Conservation (phyloP, 306 rosid species). For the Malus fusca region DNA sequence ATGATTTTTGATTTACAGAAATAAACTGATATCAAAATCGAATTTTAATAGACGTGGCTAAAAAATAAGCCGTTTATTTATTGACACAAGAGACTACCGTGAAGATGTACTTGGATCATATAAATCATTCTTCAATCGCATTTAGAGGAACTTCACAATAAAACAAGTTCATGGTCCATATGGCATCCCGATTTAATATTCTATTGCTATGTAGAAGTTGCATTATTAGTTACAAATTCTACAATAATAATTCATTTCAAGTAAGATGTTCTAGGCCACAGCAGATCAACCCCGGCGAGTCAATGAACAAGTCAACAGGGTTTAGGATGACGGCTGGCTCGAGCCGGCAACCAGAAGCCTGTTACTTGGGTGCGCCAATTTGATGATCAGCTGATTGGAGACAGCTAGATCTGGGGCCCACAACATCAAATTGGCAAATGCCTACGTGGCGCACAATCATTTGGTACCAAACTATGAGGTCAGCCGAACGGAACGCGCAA, state of each 20-base stretch:
- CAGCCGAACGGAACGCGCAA: conserved; percentile 21
- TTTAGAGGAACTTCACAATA: too few relatives aligned
- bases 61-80: too few relatives aligned
- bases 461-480: not conserved
- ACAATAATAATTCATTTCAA: too few relatives aligned
- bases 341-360: conserved; percentile 3
- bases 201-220: too few relatives aligned
- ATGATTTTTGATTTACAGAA: too few relatives aligned
- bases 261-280: not conserved
- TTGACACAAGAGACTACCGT: too few relatives aligned
- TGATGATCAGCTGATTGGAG: not conserved
- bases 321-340: not conserved
- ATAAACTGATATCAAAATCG: too few relatives aligned
- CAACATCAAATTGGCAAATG: conserved; percentile 28
- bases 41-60: too few relatives aligned
- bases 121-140: too few relatives aligned
- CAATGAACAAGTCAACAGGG: not conserved
- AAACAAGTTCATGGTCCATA: too few relatives aligned
- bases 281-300: not conserved
- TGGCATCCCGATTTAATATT: too few relatives aligned
- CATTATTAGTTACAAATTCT: too few relatives aligned
- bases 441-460: conserved; percentile 22
- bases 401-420: conserved; percentile 52
- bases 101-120: rapidly evolving
- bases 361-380: not conserved